Conservation (phyloP, 2,329 filamentous ascomycete genomes). For the Monosporascus sp. region DNA sequence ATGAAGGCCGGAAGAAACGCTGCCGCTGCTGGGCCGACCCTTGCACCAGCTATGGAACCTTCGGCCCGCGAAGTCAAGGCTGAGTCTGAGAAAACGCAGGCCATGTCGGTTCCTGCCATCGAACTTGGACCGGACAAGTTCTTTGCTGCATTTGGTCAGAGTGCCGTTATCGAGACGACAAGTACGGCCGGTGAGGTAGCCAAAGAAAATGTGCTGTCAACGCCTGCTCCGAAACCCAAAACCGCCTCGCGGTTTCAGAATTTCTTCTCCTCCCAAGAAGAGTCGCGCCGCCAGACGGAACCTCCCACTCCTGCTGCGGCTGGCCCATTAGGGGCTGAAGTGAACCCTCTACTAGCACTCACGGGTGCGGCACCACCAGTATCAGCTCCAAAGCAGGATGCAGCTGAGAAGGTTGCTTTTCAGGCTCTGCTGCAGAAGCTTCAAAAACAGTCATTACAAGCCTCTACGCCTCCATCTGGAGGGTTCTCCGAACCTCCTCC, state of each 20-base stretch:
- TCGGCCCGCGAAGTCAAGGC: slow-evolving; percentile 30
- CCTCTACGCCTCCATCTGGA: slow-evolving; percentile 38
- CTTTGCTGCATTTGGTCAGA: slow-evolving; percentile 54
- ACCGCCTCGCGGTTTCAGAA: slow-evolving; percentile 74
- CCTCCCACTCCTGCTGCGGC: slow-evolving; percentile 38
- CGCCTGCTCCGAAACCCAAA: slow-evolving; percentile 47
- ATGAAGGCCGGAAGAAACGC: slow-evolving; percentile 66
- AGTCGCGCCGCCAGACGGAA: slow-evolving; percentile 44
- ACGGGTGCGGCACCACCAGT: slow-evolving; percentile 24
- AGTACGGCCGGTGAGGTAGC: slow-evolving; percentile 47
- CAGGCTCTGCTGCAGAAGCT: slow-evolving; percentile 78
- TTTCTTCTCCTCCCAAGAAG: slow-evolving; percentile 63
- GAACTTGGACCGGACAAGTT: slow-evolving; percentile 73
- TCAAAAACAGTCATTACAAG: slow-evolving; percentile 48
- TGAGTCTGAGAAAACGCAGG: slow-evolving; percentile 48
- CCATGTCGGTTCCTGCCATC: slow-evolving; percentile 55
- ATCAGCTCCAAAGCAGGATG: slow-evolving; percentile 37
- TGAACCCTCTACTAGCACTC: slow-evolving; percentile 25
- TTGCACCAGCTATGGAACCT: slow-evolving; percentile 26
- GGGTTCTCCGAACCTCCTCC: slow-evolving; percentile 23
- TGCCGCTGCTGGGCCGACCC: slow-evolving; percentile 31
- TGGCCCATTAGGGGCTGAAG: slow-evolving; percentile 17
- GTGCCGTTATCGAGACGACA: slow-evolving; percentile 35
- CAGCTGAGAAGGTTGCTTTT: slow-evolving; percentile 79
- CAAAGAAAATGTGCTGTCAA: slow-evolving; percentile 27